phyloP scores from a whole-genome alignment of 2,329 filamentous ascomycete species.

The Aspergillus japonicus region DNA sequence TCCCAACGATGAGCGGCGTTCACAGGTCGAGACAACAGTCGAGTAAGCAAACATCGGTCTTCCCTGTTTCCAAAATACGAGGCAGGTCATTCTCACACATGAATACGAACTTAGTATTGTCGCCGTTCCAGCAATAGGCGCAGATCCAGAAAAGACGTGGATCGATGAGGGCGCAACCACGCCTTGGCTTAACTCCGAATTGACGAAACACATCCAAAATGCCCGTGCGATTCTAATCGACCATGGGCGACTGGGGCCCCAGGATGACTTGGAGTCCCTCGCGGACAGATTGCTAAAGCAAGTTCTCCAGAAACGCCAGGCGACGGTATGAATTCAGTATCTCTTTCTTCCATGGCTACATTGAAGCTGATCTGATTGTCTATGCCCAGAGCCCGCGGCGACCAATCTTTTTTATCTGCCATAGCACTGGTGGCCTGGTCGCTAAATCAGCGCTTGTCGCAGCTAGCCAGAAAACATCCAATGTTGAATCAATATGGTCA shows the following conservation, averaged over 20 bases:
- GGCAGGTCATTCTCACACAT: neutral
- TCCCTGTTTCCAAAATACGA: neutral
- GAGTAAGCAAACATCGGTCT: constrained; percentile 26
- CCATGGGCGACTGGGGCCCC: constrained; percentile 27
- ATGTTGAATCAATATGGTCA: constrained; percentile 45
- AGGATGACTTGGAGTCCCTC: constrained; percentile 28
- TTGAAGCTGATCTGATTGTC: neutral
- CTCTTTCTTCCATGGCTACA: neutral
- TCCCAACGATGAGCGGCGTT: neutral
- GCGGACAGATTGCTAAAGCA: constrained; percentile 26
- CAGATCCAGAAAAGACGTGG: constrained; percentile 32
- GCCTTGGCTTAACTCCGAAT: constrained; percentile 28
- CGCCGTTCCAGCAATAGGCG: constrained; percentile 37
- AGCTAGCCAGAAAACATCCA: constrained; percentile 28
- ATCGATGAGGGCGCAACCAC: constrained; percentile 16
- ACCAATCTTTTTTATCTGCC: constrained; percentile 60
- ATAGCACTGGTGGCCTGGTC: constrained; percentile 62
- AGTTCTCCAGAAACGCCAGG: constrained; percentile 24
- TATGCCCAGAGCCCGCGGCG: constrained; percentile 32
- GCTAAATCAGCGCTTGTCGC: constrained; percentile 56
- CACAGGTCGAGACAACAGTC: constrained; percentile 13
- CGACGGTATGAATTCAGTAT: constrained; percentile 15
- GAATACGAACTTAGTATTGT: constrained; percentile 28
- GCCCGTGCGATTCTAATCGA: constrained; percentile 31
- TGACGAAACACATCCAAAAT: constrained; percentile 22